Evolutionary conservation across 192 early-diverging fungal genomes (phyloP), one percentile per base, ranked within the genome.

Genomic region (Coemansia sp.): DNA sequence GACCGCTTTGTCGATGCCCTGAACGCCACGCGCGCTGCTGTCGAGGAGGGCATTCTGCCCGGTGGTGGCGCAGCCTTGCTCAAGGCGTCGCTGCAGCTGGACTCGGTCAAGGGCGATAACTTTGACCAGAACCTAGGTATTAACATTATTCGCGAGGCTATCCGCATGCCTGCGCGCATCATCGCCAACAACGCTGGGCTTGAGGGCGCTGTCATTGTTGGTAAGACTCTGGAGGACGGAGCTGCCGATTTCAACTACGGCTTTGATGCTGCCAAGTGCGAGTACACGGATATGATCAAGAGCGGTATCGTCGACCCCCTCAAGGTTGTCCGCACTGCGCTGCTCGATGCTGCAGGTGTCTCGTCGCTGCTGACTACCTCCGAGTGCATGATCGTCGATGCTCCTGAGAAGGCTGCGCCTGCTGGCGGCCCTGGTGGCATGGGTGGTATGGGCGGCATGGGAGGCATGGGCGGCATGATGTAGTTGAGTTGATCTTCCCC

Each of bases 91-190:
- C 90, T 90, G 82, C 75, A 92, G 72, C 88, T 99, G 25, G 92
- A 90, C 11, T 73, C 67, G 4, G 67, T 98, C 67, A 93, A 95
- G 88, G 89, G 91, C 58, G 93, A 87, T 27, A 99, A 96, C 93
- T 99, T 99, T 94, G 98, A 99, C 85, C 97, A 99, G 87, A 90
- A 94, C 86, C 89, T 99, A 66, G 98, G 98, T 70, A 86, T 99
- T 75, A 94, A 92, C 87, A 98, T 99, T 72, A 91, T 99, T 72
- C 89, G 89, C 64, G 91, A 94, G 78, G 98, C 98, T 19, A 92
- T 99, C 72, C 90, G 91, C 73, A 91, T 90, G 45, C 98, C 98
- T 4, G 91, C 90, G 70, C 91, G 90, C 85, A 98, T 89, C 46
- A 99, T 99, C 73, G 92, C 95, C 64, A 88, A 95, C 75, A 99